Evolutionary conservation across 2,329 filamentous ascomycete genomes (phyloP).

Genomic region (Dothideomycetes sp.): DNA sequence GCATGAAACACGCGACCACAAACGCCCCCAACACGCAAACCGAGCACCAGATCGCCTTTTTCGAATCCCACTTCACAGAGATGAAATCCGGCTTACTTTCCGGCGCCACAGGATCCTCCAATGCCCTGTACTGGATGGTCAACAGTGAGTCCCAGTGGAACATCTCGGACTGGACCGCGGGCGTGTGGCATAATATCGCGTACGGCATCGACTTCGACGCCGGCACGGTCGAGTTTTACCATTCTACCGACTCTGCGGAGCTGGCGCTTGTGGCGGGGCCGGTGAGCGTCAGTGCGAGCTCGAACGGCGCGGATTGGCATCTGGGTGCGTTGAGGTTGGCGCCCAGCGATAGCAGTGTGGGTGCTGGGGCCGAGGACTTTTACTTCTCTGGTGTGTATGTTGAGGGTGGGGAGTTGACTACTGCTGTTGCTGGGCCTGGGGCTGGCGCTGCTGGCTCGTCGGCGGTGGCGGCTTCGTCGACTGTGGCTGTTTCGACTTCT

Average conservation of each 20-base stretch:
- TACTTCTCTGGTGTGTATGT: constrained; percentile 64
- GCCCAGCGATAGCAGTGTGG: constrained; percentile 38
- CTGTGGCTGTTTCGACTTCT: neutral
- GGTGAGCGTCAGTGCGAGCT: constrained; percentile 48
- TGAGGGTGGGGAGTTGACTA: constrained; percentile 41
- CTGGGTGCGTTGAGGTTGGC: constrained; percentile 58
- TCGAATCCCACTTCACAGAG: constrained; percentile 65
- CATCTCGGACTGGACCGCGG: constrained; percentile 43
- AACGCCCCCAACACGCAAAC: constrained; percentile 52
- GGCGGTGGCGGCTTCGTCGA: neutral
- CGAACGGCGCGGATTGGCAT: constrained; percentile 62
- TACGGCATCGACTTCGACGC: constrained; percentile 61
- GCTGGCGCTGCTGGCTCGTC: neutral
- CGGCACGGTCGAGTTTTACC: constrained; percentile 56
- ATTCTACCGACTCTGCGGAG: constrained; percentile 50
- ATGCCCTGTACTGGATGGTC: constrained; percentile 54
- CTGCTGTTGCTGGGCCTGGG: constrained; percentile 14
- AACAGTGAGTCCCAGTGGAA: constrained; percentile 52
- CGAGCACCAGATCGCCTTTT: constrained; percentile 57
- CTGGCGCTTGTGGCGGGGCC: constrained; percentile 50
- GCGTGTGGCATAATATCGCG: constrained; percentile 64
- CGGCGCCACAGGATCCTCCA: constrained; percentile 37
- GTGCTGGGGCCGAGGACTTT: constrained; percentile 49
- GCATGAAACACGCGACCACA: constrained; percentile 45
- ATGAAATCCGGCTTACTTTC: constrained; percentile 56